Percentiles rank a stretch among this genome's conserved stretches.
phyloP scores from a whole-genome alignment of 768 basidiomycete species.

The Phlebiopsis flavidoalba region DNA sequence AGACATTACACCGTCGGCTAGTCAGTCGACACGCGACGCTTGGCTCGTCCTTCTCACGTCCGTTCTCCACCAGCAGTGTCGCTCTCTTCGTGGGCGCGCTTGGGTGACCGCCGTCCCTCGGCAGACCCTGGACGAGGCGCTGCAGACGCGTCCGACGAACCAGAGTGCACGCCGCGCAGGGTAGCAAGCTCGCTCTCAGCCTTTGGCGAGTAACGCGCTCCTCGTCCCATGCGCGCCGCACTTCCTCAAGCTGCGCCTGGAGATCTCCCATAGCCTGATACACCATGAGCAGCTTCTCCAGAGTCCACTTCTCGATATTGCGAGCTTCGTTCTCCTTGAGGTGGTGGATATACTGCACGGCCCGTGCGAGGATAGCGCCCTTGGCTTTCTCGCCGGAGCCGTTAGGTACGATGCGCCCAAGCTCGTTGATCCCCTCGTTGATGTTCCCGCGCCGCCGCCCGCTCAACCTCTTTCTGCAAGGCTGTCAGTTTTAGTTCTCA shows the following conservation, averaged over 20 bases:
- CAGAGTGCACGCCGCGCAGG: not conserved
- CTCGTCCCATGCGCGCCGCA: conserved; percentile 77
- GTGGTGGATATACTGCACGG: conserved; percentile 89
- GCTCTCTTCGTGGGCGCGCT: conserved; percentile 13
- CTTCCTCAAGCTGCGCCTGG: conserved; percentile 78
- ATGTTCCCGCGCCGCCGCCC: conserved; percentile 91
- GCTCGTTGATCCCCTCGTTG: conserved; percentile 92
- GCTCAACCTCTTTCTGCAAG: conserved; percentile 93
- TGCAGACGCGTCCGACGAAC: not conserved
- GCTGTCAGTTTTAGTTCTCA: not conserved
- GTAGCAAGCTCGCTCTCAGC: conserved; percentile 56
- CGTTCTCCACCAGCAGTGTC: conserved; percentile 10
- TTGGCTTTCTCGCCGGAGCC: conserved; percentile 87
- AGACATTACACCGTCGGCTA: not conserved
- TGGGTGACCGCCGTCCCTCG: conserved; percentile 5
- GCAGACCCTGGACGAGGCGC: conserved; percentile 1
- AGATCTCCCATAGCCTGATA: conserved; percentile 83
- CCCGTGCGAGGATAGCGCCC: conserved; percentile 81
- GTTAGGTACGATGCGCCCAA: conserved; percentile 84
- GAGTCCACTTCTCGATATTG: conserved; percentile 91
- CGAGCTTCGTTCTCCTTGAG: conserved; percentile 87
- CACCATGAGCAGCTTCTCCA: conserved; percentile 89
- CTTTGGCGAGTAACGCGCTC: conserved; percentile 58
- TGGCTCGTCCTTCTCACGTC: conserved; percentile 14
- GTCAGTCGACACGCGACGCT: conserved; percentile 22